Base-by-base conservation (phyloP, 176 grass and related monocot genomes). In the Echinochloa phyllopogon region DNA sequence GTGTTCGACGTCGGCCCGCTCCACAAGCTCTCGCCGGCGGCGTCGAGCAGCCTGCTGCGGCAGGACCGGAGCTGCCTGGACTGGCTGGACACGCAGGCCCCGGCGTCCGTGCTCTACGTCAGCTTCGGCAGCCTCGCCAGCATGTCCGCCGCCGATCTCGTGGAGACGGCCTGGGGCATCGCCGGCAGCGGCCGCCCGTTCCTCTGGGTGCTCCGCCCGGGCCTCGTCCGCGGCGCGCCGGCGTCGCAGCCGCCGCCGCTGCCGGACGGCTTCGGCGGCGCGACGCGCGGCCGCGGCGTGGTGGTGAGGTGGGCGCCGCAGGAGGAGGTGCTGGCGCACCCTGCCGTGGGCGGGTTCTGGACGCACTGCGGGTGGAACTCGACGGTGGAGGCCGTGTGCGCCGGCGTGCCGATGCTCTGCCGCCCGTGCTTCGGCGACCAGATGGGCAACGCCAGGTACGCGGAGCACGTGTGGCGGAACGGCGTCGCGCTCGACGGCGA, bases 361-460 rank as follows among this genome's bases (percentile, higher is more conserved):
- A 87, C 84, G 43, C 91, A 92, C 81, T 87, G 91, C 65, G 91
- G 91, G 0, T 92, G 91, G 91, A 92, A 92, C 91, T 92, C 91
- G 4, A 44, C 62, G 43, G 3, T 89, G n/a, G 90, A 92, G 48
- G 52, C 51, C n/a, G 25, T 78, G 25, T 41, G 48, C 38, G 78
- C 50, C 0, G 86, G 89, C 15, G 53, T 85, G 23, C 89, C 89
- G 6, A 76, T 88, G 82, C 13, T 88, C 0, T 76, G 70, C 15
- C 62, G 36, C 15, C 89, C 89, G 2, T 70, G 20, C 70, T 91
- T 88, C 39, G 76, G 62, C 2, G 89, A 91, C 25, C 89, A 91
- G 65, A 84, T 76, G 75, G 82, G 77, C 1, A 91, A 88, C 17
- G 38, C 80, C 7, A 70, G 85, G 38, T 91, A 85, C 20, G 82